Evolutionary conservation across 768 basidiomycete species (phyloP).

Genomic region (Russula earlei): DNA sequence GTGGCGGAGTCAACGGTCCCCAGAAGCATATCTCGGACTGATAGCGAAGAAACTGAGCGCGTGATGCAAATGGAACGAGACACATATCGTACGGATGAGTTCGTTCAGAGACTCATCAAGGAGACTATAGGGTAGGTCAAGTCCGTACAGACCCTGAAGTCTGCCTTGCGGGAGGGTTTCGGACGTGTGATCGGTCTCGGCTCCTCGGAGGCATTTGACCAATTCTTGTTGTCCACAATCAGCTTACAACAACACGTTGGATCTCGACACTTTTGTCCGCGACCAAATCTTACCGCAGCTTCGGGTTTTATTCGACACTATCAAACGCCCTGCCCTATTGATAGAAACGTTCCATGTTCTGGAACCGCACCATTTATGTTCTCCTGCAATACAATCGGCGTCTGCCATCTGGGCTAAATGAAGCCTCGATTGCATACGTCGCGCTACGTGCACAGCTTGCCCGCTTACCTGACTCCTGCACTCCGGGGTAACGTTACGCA

Average conservation of each 20-base stretch:
- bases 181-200: constrained; percentile 23
- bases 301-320: too few species aligned
- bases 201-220: constrained; percentile 24
- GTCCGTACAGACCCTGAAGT: constrained; percentile 1
- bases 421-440: too few species aligned
- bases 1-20: constrained; percentile 51
- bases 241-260: constrained; percentile 44
- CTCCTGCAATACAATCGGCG: constrained; percentile 63
- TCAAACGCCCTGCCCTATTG: too few species aligned
- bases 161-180: constrained; percentile 6
- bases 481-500: constrained; percentile 44
- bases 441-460: constrained; percentile 72
- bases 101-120: constrained; percentile 11
- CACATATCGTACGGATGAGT: constrained; percentile 1
- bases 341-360: too few species aligned
- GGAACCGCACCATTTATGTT: constrained; percentile 60
- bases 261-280: too few species aligned
- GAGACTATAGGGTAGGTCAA: constrained; percentile 16
- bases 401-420: constrained; percentile 55
- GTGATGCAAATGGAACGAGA: constrained; percentile 14
- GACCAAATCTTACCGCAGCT: too few species aligned
- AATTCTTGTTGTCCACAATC: constrained; percentile 41
- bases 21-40: constrained; percentile 37
- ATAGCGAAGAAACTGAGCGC: constrained; percentile 16
- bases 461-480: constrained; percentile 62